Evolutionary conservation across 2,329 filamentous ascomycete genomes (phyloP).

Genomic region (Lachnellula arida): DNA sequence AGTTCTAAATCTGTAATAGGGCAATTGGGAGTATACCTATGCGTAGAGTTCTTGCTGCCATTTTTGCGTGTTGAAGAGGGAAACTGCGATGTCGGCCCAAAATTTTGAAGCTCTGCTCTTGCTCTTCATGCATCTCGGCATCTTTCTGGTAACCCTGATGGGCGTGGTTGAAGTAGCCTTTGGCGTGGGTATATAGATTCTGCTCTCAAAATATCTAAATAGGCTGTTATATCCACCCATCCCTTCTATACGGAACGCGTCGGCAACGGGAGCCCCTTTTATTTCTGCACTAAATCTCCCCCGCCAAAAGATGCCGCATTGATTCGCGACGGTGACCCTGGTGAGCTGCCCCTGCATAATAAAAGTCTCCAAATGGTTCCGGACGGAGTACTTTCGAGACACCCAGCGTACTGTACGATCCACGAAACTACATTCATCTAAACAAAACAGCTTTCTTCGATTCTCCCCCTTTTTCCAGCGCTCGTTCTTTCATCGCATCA

Average conservation of each 20-base stretch:
- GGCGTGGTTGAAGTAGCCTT: too few relatives aligned
- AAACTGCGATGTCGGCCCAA: slow-evolving; percentile 16
- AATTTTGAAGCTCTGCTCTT: slow-evolving; percentile 8
- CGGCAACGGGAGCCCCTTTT: too few relatives aligned
- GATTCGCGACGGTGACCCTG: not conserved
- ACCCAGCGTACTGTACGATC: slow-evolving; percentile 17
- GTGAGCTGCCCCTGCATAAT: slow-evolving; percentile 13
- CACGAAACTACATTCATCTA: slow-evolving; percentile 1
- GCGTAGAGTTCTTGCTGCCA: slow-evolving; percentile 62
- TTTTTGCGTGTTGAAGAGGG: slow-evolving; percentile 5
- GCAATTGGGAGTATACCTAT: slow-evolving; percentile 47
- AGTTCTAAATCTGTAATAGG: too few relatives aligned
- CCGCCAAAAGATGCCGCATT: slow-evolving; percentile 4
- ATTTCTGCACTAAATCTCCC: not conserved
- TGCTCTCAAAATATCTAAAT: too few relatives aligned
- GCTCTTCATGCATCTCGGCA: not conserved
- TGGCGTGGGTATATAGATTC: too few relatives aligned
- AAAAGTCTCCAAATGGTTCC: slow-evolving; percentile 16
- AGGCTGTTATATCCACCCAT: too few relatives aligned
- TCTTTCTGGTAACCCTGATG: not conserved
- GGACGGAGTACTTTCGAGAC: slow-evolving; percentile 22
- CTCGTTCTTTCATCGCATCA: too few relatives aligned
- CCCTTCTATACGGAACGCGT: too few relatives aligned
- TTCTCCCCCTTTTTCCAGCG: too few relatives aligned
- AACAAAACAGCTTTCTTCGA: not conserved